A percentile compares a stretch with the other conserved stretches of the same genome.
Evolutionary conservation across 495 filamentous ascomycete species (phyloP).

Genomic region (Aspergillus avenaceus): DNA sequence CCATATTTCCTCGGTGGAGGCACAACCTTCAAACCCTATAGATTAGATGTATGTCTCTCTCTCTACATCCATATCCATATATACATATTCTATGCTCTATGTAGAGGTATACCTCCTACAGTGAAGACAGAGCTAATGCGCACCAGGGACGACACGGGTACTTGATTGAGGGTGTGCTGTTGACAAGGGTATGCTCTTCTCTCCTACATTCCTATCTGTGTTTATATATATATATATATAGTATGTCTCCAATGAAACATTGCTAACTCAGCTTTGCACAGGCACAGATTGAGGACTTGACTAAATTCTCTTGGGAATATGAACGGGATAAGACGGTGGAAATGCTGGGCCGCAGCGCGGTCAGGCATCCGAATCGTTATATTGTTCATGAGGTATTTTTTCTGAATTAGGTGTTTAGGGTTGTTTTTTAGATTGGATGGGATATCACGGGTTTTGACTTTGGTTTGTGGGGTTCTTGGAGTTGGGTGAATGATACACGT

Average conservation of each 20-base stretch:
- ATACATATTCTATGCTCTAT: too few relatives aligned
- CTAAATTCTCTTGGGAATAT: conserved; percentile 47
- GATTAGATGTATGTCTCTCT: conserved; percentile 41
- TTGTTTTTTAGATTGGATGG: too few relatives aligned
- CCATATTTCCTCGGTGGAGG: conserved; percentile 50
- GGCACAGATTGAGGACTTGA: conserved; percentile 54
- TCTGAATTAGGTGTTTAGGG: too few relatives aligned
- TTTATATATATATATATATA: background rate
- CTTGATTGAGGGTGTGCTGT: conserved; percentile 45
- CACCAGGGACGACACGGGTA: conserved; percentile 50
- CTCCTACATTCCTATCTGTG: background rate
- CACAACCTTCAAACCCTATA: conserved; percentile 47
- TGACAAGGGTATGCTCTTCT: conserved; percentile 43
- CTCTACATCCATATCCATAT: too few relatives aligned
- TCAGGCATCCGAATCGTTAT: conserved; percentile 35
- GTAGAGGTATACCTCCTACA: too few relatives aligned
- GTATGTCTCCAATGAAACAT: background rate
- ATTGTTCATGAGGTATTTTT: conserved; percentile 53
- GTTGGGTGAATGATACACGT: too few relatives aligned
- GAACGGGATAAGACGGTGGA: conserved; percentile 48
- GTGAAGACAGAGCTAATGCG: too few relatives aligned
- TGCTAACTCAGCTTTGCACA: conserved; percentile 14
- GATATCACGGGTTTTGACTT: too few relatives aligned
- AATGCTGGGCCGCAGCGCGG: conserved; percentile 34
- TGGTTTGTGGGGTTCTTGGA: too few relatives aligned